Base-by-base conservation (phyloP, 2,329 filamentous ascomycete species). In the Helicocarpus griseus region DNA sequence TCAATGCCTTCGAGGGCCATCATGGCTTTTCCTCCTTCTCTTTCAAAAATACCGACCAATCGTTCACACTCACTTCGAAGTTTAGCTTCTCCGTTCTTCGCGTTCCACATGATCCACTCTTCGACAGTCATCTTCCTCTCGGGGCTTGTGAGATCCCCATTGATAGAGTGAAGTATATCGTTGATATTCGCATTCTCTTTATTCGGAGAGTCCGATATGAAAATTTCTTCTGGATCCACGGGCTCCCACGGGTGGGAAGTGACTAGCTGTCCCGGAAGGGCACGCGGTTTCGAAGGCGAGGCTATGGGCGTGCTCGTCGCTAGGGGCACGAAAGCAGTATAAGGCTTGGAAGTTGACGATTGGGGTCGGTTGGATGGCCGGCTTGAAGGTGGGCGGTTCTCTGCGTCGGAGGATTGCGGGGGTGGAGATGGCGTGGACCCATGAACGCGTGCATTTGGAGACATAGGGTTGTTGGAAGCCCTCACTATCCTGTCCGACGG, bases 111-210 rank as follows among this genome's bases (percentile, higher is more conserved):
- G 36, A 98, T 86, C 89, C 91, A 98, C 67, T 96, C 83, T 66
- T 95, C 89, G 0, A 97, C 88, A 4, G 83, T 91, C 90, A 98
- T 95, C 35, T 78, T 75, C 73, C 86, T 89, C 72, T 97, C 93
- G 0, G 83, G 80, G 49, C 78, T 86, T 2, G 80, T 85, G 49
- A 98, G 70, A 13, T 79, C 79, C 0, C 75, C 75, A 11, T 80
- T 81, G 36, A 77, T 73, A 11, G 63, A 66, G 51, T 73, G 74
- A 14, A 84, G 65, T 24, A 81, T 70, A 8, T 70, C 68, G 17
- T 72, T 71, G 1, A 73, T 61, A 56, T 69, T 71, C 0, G 69
- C 67, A 51, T 80, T 82, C 58, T 83, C 77, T 57, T 68, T 64
- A 47, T 70, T 66, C 44, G 56, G 64, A 38, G 56, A 61, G 51